Evolutionary conservation across 2,329 filamentous ascomycete genomes (phyloP), one percentile per base, ranked within the genome.

Genomic region (Cyphellophora europaea): DNA sequence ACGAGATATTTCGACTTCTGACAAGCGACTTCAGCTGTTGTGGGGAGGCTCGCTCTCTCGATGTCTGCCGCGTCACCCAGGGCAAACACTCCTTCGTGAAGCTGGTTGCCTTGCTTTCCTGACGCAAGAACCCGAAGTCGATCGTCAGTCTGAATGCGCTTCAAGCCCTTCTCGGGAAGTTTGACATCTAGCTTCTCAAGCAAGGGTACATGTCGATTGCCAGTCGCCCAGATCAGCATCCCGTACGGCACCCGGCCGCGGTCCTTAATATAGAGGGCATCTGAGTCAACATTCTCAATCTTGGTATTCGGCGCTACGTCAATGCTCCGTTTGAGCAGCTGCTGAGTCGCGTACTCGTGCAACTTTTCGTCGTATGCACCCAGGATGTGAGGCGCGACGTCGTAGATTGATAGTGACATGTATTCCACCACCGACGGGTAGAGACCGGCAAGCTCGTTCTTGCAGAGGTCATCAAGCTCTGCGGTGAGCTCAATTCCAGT

Each of bases 401-500:
- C 63, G 36, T 66, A 61, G 25, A 67, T 59, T n/a, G 55, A 55
- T 18, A 67, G 59, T 3, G 42, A 51, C 6, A 65, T 30, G 27
- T 60, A 56, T 2, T 53, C 55, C 12, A 58, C 56, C 1, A 66
- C 47, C 16, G 59, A 53, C 2, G 62, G 58, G 36, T 63, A 66
- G 5, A 66, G 40, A 17, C 54, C 49, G 10, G 49, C 44, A 41
- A 65, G 49, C n/a, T 59, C 56, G 5, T 58, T 44, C 6, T 58
- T 43, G 44, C 55, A 59, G 2, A 66, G 50, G 37, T 66, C 63
- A 41, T 54, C 59, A 2, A 66, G 46, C 41, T 66, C 63, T 5
- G 62, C 62, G 1, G 63, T 58, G 2, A 62, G 50, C 40, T 63
- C 62, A 29, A 65, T 57, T 8, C 62, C 62, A 6, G 58, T 61